phyloP scores from a whole-genome alignment of 2,329 filamentous ascomycete species.

The Aspergillus brunneoviolaceus region DNA sequence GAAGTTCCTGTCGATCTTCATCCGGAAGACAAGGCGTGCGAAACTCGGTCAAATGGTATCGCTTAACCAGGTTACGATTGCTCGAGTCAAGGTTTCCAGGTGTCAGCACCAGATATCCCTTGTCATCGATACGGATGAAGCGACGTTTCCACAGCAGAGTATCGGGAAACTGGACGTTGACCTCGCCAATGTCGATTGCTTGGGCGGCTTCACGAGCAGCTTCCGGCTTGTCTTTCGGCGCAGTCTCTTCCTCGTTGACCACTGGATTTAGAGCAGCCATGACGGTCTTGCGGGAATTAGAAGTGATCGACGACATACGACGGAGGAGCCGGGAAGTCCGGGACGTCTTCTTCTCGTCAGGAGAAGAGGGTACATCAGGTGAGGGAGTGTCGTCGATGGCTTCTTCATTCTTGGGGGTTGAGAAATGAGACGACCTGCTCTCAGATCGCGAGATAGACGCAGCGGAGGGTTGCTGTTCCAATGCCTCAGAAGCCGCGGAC shows the following conservation, averaged over 20 bases:
- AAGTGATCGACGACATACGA: conserved; percentile 62
- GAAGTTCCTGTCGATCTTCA: conserved; percentile 87
- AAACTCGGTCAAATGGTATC: conserved; percentile 86
- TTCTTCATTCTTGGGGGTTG: conserved; percentile 39
- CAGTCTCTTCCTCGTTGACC: conserved; percentile 38
- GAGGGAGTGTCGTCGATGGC: conserved; percentile 29
- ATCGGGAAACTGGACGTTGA: conserved; percentile 97
- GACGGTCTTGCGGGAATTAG: conserved; percentile 52
- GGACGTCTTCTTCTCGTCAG: conserved; percentile 55
- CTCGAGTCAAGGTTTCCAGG: conserved; percentile 63
- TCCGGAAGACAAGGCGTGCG: conserved; percentile 76
- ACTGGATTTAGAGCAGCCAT: conserved; percentile 37
- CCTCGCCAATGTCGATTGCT: conserved; percentile 74
- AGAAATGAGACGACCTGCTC: conserved; percentile 41
- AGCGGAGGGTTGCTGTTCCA: conserved; percentile 41
- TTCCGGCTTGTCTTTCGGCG: conserved; percentile 23
- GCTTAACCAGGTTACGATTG: conserved; percentile 65
- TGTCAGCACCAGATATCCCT: conserved; percentile 79
- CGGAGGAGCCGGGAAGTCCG: conserved; percentile 64
- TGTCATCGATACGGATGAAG: conserved; percentile 78
- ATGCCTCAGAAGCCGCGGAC: conserved; percentile 43
- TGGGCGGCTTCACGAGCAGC: conserved; percentile 38
- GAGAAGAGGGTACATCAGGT: conserved; percentile 33
- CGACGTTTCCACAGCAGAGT: conserved; percentile 95
- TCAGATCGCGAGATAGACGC: conserved; percentile 37